Evolutionary conservation across 140 eudicot species (phyloP), one percentile per base, ranked within the genome.

Genomic region (Oenanthe javanica): DNA sequence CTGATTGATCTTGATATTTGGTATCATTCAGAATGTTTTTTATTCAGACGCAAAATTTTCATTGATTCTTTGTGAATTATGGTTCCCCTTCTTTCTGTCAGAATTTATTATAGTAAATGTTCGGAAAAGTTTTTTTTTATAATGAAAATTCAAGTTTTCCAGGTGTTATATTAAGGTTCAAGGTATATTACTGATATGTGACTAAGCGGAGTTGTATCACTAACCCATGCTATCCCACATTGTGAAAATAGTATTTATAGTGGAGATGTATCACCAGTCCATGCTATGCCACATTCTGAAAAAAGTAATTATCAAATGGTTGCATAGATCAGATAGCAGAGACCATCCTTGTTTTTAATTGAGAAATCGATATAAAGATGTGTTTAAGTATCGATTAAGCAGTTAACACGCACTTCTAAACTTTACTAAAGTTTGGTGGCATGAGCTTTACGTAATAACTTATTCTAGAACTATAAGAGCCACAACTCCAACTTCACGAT

Each of bases 401-500:
- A 64, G 42, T 25, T n/a, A 5, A 59, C 19, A 51, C 13, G 57
- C n/a, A 51, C 19, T 59, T 59, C 0, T 21, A 19, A 5, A 15
- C 1, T 64, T 23, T 23, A 9, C 38, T n/a, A 9, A 21, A n/a
- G 11, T n/a, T 63, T 63, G 70, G 15, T 23, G 23, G 31, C 38
- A 9, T 21, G 36, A 63, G 70, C 70, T 10, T n/a, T 7, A 63
- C 9, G 2, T 23, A 8, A n/a, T 63, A 63, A 63, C 1, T 63
- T n/a, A 63, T 21, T 4, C 25, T 12, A 1, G 8, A 57, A 19
- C n/a, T 19, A 18, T 57, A n/a, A 86, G 77, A 72, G 52, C 77
- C 38, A 45, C 77, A 19, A 72, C 36, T 72, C 77, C 77, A 72
- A 72, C 49, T 21, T 72, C 77, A 45, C 21, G 80, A 81, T 89